Percentiles rank a stretch among this genome's conserved stretches.
phyloP scores from a whole-genome alignment of 2,329 filamentous ascomycete genomes.

The Fusarium musae region DNA sequence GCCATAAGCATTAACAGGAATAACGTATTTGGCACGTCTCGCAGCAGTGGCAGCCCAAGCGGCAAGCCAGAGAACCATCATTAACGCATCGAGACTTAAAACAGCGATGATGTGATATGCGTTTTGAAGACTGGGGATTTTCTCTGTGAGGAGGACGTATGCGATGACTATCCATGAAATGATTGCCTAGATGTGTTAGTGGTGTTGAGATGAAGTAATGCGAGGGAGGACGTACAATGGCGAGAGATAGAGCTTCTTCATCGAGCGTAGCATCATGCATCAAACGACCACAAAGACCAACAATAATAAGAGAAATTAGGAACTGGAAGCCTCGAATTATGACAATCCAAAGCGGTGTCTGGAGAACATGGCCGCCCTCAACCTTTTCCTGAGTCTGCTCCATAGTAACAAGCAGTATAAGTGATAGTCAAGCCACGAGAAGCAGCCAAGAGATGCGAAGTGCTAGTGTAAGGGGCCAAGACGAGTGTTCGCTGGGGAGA shows the following conservation, averaged over 20 bases:
- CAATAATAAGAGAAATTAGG: constrained; percentile 54
- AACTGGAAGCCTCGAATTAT: constrained; percentile 55
- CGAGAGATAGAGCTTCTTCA: constrained; percentile 34
- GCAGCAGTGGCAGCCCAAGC: constrained; percentile 56
- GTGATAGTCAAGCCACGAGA: not conserved
- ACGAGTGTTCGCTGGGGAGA: not conserved
- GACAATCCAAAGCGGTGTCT: constrained; percentile 57
- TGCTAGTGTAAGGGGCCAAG: constrained; percentile 2
- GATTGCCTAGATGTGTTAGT: constrained; percentile 50
- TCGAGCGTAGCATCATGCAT: constrained; percentile 47
- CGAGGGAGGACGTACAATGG: constrained; percentile 24
- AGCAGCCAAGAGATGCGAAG: not conserved
- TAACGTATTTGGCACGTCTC: constrained; percentile 51
- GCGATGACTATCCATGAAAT: constrained; percentile 58
- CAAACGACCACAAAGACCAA: constrained; percentile 56
- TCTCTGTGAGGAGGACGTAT: constrained; percentile 57
- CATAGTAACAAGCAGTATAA: constrained; percentile 12
- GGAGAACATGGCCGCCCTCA: constrained; percentile 48
- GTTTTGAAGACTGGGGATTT: constrained; percentile 47
- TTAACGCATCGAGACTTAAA: constrained; percentile 55
- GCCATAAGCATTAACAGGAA: constrained; percentile 45
- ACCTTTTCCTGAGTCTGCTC: constrained; percentile 30
- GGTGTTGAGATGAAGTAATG: accelerated
- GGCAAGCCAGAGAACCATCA: constrained; percentile 61
- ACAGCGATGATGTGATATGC: constrained; percentile 59